Evolutionary conservation across 345 rosid genomes (phyloP), one percentile per base, ranked within the genome.

Genomic region (Moricandia arvensis): DNA sequence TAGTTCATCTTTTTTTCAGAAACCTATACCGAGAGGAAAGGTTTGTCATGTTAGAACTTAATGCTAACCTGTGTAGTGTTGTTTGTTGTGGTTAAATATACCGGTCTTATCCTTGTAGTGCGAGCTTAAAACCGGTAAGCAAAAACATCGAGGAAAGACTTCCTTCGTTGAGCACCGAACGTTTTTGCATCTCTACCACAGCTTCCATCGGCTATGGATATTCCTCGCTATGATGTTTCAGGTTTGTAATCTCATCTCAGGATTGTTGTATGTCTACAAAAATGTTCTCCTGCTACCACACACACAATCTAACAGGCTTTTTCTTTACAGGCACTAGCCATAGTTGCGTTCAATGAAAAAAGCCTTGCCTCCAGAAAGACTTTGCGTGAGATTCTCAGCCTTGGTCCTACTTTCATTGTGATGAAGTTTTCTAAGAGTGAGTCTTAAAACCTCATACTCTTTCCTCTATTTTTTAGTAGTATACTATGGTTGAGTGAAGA

Each of bases 181-280:
- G 37, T 91, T 90, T 85, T 79, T 90, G 79, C 98, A 91, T 87
- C 91, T 94, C 69, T 94, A 89, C 77, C 98, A 90, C 71, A 94
- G 97, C 82, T 94, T 94, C 80, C 97, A 91, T 73, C 95, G 98
- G 29, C 88, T 94, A 29, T 94, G 98, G 98, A 90, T 94, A 75
- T 94, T 94, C 85, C 91, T 94, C 41, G 78, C 78, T 70, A 86
- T 94, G 97, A 94, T 91, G 97, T 91, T 94, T 81, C 98, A 94
- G 98, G 98, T 94, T 69, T 76, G 87, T 26, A 37, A 51, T 38
- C 66, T 60, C 8, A 10, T 57, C 41, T 45, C 33, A 30, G 43
- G 57, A 43, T 43, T 70, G 57, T 27, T 4, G 10, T 63, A 26
- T 57, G 29, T 30, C 21, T 26, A 37, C 4, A 55, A 16, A 27